Conservation (phyloP, 1,284 basidiomycete species). For the Cystobasidium pallidum region DNA sequence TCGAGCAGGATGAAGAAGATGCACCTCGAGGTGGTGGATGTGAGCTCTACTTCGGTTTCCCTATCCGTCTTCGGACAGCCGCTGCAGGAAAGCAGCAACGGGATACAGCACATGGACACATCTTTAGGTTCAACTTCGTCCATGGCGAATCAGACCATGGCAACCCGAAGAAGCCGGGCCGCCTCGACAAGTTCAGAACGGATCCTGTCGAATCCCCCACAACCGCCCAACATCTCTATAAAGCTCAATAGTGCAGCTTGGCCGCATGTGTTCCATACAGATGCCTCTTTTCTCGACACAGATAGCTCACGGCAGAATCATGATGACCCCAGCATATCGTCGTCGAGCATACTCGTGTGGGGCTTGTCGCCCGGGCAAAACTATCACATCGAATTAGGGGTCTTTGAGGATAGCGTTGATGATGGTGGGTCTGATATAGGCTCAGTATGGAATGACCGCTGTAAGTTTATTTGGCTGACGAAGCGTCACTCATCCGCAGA, state of each 20-base stretch:
- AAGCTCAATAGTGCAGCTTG: constrained; percentile 43
- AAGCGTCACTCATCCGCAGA: not conserved
- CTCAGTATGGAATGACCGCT: not conserved
- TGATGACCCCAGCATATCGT: not conserved
- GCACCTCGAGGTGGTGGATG: constrained; percentile 44
- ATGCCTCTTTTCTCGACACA: constrained; percentile 33
- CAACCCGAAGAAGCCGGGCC: constrained; percentile 12
- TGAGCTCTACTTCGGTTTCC: constrained; percentile 44
- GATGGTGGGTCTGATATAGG: constrained; percentile 23
- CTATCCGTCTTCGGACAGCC: constrained; percentile 41
- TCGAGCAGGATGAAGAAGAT: constrained; percentile 10
- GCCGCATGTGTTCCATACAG: constrained; percentile 44
- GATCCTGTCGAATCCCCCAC: constrained; percentile 8
- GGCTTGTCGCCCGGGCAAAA: constrained; percentile 40
- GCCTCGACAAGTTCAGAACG: constrained; percentile 25
- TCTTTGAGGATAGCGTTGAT: constrained; percentile 25
- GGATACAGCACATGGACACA: constrained; percentile 12
- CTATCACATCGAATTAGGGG: constrained; percentile 45
- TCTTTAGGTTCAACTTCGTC: constrained; percentile 11
- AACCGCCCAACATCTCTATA: constrained; percentile 41
- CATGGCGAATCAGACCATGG: constrained; percentile 9
- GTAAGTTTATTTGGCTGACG: not conserved
- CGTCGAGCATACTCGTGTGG: constrained; percentile 43
- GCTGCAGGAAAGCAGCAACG: constrained; percentile 3
- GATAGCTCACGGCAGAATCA: constrained; percentile 1